phyloP scores from a whole-genome alignment of 306 rosid genomes.

The Ceratonia siliqua region DNA sequence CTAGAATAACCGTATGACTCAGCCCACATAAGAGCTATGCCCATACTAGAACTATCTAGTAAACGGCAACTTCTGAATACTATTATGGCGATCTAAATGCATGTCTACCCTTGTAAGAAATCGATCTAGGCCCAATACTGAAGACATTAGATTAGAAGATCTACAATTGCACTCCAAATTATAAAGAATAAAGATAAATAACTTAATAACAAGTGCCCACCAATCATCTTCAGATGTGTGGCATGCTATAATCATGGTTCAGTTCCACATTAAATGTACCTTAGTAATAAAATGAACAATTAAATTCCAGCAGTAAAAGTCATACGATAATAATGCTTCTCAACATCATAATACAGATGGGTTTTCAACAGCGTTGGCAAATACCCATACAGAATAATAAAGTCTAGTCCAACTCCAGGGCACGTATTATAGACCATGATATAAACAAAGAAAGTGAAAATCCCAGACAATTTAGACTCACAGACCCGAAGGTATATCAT shows the following conservation, averaged over 20 bases:
- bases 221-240: not conserved
- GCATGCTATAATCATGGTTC: not conserved
- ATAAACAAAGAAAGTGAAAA: conserved; percentile 12
- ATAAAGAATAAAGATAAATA: not conserved
- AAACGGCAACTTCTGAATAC: not conserved
- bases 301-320: not conserved
- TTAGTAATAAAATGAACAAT: not conserved
- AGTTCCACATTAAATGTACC: not conserved
- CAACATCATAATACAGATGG: not conserved
- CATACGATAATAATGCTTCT: not conserved
- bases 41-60: not conserved
- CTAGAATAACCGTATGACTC: not conserved
- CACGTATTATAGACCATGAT: conserved; percentile 14
- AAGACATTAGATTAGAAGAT: not conserved
- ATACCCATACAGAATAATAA: not conserved
- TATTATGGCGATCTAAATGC: not conserved
- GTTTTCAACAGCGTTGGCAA: not conserved
- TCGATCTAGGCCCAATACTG: not conserved
- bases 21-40: not conserved
- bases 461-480: conserved; percentile 2
- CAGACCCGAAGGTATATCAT: conserved; percentile 1
- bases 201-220: not conserved
- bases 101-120: not conserved
- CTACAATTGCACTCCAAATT: not conserved
- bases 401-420: too few species aligned